Conservation (phyloP, 192 early-diverging fungal species). For the Podila verticillata region DNA sequence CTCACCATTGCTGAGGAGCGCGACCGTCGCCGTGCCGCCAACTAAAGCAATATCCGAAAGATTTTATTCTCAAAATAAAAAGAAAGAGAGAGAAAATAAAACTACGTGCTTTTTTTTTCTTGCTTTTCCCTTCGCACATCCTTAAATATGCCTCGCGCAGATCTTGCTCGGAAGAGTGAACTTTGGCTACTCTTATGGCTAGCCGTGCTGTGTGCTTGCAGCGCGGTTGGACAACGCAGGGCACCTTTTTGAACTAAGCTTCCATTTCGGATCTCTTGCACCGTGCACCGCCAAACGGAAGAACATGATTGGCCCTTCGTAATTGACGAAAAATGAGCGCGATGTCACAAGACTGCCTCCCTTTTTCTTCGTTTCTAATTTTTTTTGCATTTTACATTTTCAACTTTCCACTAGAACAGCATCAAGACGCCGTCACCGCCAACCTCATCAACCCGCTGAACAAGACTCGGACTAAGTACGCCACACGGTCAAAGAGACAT, state of each 20-base stretch:
- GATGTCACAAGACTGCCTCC: conserved; percentile 1
- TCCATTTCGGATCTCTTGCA: too few relatives aligned
- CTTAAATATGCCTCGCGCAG: too few relatives aligned
- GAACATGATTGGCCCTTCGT: background rate
- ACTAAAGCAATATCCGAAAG: conserved; percentile 14
- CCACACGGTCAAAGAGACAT: background rate
- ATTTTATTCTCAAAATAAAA: conserved; percentile 1
- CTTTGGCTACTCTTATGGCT: background rate
- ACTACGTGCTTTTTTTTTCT: too few relatives aligned
- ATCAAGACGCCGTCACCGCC: background rate
- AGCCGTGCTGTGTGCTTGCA: too few relatives aligned
- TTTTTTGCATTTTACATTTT: background rate
- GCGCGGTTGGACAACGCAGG: too few relatives aligned
- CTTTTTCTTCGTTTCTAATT: background rate
- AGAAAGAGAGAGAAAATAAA: background rate
- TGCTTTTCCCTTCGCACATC: too few relatives aligned
- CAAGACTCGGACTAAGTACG: background rate
- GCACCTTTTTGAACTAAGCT: too few relatives aligned
- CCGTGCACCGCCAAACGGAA: background rate
- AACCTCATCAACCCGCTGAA: background rate
- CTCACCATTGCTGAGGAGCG: conserved; percentile 99
- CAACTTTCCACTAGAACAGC: background rate
- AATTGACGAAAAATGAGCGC: background rate
- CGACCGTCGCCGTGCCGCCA: conserved; percentile 79
- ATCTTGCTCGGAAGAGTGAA: background rate